These are phyloP conservation scores for Diaporthe helianthi DNA, from an alignment of 2,329 filamentous ascomycete species.

Conservation along the genomic window DNA sequence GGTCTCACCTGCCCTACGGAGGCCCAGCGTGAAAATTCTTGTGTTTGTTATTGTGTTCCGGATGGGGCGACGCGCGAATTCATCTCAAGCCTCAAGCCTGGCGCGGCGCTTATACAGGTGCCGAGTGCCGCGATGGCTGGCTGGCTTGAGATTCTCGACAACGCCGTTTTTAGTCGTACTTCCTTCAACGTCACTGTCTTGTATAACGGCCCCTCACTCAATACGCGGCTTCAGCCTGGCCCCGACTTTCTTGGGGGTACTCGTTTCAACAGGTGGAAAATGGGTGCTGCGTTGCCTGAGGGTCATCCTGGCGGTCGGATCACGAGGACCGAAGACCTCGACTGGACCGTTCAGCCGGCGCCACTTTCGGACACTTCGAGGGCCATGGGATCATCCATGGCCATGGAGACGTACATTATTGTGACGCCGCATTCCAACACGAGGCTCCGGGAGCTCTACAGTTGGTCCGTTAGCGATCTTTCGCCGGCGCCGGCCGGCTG, in stretches of 20 bases:
- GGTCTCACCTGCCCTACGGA: conserved; percentile 7
- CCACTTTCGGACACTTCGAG: neutral
- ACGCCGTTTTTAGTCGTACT: neutral
- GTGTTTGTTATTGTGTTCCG: conserved; percentile 2
- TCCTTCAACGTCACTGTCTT: conserved; percentile 18
- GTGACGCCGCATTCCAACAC: neutral
- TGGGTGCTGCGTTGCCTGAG: neutral
- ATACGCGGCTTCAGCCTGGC: neutral
- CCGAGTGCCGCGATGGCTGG: neutral
- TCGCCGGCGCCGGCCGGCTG: neutral
- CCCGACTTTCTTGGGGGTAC: neutral
- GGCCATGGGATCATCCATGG: neutral
- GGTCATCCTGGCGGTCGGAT: neutral
- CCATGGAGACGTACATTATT: neutral
- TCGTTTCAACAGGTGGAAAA: neutral
- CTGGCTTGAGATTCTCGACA: neutral
- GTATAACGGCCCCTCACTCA: neutral
- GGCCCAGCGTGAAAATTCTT: neutral
- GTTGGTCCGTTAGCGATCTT: neutral
- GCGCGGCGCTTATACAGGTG: neutral
- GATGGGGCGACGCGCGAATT: neutral
- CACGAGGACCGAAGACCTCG: neutral
- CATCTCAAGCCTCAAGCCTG: neutral
- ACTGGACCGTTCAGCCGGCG: neutral
- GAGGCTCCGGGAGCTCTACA: neutral